Base-by-base conservation (phyloP, 495 filamentous ascomycete genomes). In the Aspergillus nanangensis region DNA sequence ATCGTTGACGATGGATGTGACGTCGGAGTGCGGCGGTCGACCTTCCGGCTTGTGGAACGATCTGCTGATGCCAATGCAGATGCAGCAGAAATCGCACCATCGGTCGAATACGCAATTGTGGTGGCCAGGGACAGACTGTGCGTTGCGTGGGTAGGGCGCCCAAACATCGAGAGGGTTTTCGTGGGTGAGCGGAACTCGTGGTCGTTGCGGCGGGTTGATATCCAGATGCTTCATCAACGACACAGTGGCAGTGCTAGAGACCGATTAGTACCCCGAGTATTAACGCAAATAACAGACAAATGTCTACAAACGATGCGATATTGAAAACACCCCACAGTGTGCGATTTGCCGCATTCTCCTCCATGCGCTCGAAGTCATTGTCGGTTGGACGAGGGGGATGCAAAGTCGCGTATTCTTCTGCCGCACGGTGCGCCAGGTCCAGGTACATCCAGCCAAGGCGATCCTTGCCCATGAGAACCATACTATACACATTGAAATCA, bases 311-410 rank as follows among this genome's bases (percentile, higher is more conserved):
- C 65, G 57, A 45, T 10, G 49, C 52, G 37, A 69, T 39, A 50
- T 57, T 57, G 44, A 63, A 69, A 9, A 56, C 38, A 14, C 66
- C 66, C 63, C 63, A 70, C 1, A 70, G 47, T 0, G 57, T 52
- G 29, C 49, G 47, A 19, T 61, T 60, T 17, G 48, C 25, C 8
- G 50, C 58, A 22, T 47, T 42, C 35, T 59, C 51, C 32, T 35
- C 23, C 8, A 43, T 19, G 5, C 47, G 43, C 11, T 37, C 32
- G 3, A 32, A 46, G 37, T 52, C 38, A 17, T 25, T 39, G 11
- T 48, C 25, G 0, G 25, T 10, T 5, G 44, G 42, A 15, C 33
- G 46, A 2, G 50, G 44, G 9, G 57, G 56, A 36, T 60, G 45
- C 1, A 42, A 7, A 0, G 48, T 47, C 2, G 44, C 50, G 29